These are phyloP conservation scores for Citrus mangshanensis DNA, from an alignment of 345 rosid genomes.

Conservation along the genomic window DNA sequence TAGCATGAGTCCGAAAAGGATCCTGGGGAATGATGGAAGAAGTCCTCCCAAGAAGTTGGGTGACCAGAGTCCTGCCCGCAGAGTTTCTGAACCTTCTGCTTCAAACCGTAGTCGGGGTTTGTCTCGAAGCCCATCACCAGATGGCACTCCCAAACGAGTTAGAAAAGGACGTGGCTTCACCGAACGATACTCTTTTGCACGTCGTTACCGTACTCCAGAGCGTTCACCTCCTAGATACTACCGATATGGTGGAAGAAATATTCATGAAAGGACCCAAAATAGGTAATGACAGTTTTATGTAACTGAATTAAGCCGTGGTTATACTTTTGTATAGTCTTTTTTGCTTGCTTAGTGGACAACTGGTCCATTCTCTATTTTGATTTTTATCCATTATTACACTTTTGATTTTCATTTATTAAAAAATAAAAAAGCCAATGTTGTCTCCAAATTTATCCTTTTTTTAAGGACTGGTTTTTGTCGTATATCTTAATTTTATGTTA, in stretches of 20 bases:
- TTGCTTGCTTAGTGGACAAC: too few relatives aligned
- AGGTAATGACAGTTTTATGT: constrained; percentile 44
- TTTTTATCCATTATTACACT: too few relatives aligned
- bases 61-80: constrained; percentile 32
- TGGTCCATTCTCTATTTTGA: too few relatives aligned
- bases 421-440: neutral
- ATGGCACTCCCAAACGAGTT: constrained; percentile 62
- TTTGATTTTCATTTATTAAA: too few relatives aligned
- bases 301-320: neutral
- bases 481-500: neutral
- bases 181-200: constrained; percentile 82
- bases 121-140: constrained; percentile 49
- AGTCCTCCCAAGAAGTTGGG: constrained; percentile 44
- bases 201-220: constrained; percentile 91
- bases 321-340: too few relatives aligned
- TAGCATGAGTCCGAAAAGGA: constrained; percentile 43
- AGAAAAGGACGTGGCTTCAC: constrained; percentile 99
- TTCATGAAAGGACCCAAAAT: constrained; percentile 59
- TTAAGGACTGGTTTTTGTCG: neutral
- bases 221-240: constrained; percentile 50
- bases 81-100: constrained; percentile 35
- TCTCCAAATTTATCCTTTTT: neutral
- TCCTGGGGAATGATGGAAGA: constrained; percentile 31
- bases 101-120: constrained; percentile 24
- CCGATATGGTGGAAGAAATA: constrained; percentile 59